Evolutionary conservation across 2,329 filamentous ascomycete species (phyloP).

Genomic region (Thermochaetoides dissita): DNA sequence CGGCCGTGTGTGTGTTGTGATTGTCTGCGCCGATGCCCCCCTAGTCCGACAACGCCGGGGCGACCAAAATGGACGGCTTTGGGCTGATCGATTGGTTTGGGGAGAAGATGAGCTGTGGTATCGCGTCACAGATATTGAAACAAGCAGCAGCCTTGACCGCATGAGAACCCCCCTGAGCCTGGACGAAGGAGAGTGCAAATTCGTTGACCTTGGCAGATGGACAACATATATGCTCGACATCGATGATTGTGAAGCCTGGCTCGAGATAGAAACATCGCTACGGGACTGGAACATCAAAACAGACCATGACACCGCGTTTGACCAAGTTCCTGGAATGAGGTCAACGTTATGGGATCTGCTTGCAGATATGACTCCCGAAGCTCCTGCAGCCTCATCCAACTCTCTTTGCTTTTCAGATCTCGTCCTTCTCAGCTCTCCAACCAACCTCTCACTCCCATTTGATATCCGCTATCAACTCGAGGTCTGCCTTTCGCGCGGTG

Average conservation of each 20-base stretch:
- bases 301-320: constrained; percentile 26
- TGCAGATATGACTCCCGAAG: constrained; percentile 11
- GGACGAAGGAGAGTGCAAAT: constrained; percentile 24
- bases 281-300: constrained; percentile 57
- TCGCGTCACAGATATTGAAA: constrained; percentile 32
- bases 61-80: constrained; percentile 19
- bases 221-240: constrained; percentile 39
- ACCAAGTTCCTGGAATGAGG: constrained; percentile 20
- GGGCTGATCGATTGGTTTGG: constrained; percentile 24
- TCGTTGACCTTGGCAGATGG: constrained; percentile 43
- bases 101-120: constrained; percentile 30
- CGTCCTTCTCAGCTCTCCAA: too few relatives aligned
- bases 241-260: constrained; percentile 21
- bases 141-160: constrained; percentile 15
- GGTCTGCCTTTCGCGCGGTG: constrained; percentile 71
- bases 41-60: constrained; percentile 18
- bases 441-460: constrained; percentile 43
- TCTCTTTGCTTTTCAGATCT: too few relatives aligned
- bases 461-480: constrained; percentile 79
- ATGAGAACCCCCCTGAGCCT: constrained; percentile 19
- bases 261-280: constrained; percentile 38
- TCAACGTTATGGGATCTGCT: constrained; percentile 28
- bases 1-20: constrained; percentile 26
- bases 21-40: constrained; percentile 36
- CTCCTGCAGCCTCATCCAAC: too few relatives aligned